These are phyloP conservation scores for Globisporangium alternatum DNA, from an alignment of 352 stramenopile genomes.

Conservation along the genomic window DNA sequence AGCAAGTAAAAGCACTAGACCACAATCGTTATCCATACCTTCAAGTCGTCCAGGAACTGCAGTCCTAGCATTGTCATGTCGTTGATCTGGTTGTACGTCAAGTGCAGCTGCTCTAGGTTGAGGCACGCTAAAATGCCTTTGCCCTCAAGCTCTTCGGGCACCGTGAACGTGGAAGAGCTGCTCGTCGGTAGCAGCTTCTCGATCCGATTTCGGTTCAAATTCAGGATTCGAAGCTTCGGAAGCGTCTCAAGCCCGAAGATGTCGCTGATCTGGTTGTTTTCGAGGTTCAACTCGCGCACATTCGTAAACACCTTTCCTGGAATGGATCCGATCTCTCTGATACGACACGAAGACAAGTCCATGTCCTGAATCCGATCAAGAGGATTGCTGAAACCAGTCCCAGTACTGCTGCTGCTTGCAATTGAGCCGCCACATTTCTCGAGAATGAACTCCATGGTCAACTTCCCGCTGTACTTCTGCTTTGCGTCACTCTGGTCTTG, in stretches of 20 bases:
- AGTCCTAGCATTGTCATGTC: constrained; percentile 71
- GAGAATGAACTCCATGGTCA: constrained; percentile 80
- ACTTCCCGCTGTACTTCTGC: constrained; percentile 85
- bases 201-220: constrained; percentile 78
- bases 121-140: constrained; percentile 62
- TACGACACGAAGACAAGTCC: constrained; percentile 69
- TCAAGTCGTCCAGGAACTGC: constrained; percentile 60
- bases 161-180: constrained; percentile 17
- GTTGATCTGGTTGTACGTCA: constrained; percentile 79
- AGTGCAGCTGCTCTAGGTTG: constrained; percentile 64
- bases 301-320: constrained; percentile 58
- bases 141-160: constrained; percentile 31
- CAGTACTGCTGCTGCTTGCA: constrained; percentile 7
- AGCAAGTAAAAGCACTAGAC: not conserved
- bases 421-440: constrained; percentile 56
- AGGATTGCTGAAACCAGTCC: constrained; percentile 7
- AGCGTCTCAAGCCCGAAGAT: constrained; percentile 64
- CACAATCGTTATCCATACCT: constrained; percentile 29
- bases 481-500: constrained; percentile 83
- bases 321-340: constrained; percentile 64
- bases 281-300: constrained; percentile 71
- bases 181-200: constrained; percentile 38
- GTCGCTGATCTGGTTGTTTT: constrained; percentile 84
- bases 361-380: constrained; percentile 72
- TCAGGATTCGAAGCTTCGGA: constrained; percentile 57